Percentiles rank a stretch among this genome's conserved stretches.
Conservation (phyloP, 2,329 filamentous ascomycete genomes). For the Rutstroemia sp. region DNA sequence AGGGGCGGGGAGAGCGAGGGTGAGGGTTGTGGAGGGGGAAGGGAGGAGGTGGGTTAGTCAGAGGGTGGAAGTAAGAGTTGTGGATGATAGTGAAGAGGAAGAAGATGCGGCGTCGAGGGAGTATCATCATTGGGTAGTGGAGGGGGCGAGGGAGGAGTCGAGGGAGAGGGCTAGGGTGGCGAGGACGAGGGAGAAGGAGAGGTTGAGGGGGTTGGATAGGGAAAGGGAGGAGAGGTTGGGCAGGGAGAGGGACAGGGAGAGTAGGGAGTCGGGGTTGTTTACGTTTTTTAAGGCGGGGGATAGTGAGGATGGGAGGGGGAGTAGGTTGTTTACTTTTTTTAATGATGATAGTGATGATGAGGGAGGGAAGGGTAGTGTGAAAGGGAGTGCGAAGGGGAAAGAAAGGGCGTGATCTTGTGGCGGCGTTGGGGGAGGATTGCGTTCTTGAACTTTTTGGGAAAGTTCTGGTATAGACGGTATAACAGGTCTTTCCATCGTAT, state of each 20-base stretch:
- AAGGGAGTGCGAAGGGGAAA: neutral
- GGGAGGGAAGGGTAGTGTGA: neutral
- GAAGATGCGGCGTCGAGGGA: neutral
- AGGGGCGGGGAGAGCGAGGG: neutral
- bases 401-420: no score
- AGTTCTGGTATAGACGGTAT: neutral
- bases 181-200: no score
- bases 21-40: neutral
- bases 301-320: neutral
- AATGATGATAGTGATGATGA: neutral
- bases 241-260: neutral
- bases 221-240: no score
- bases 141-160: neutral
- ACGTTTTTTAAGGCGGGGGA: neutral
- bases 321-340: neutral
- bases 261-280: conserved; percentile 1
- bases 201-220: no score
- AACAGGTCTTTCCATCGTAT: no score
- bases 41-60: neutral
- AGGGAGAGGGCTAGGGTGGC: neutral
- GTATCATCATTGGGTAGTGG: no score
- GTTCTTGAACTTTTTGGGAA: conserved; percentile 1
- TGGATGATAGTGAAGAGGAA: no score
- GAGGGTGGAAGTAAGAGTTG: no score
- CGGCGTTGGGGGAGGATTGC: neutral